Conservation (phyloP, 805 yeast genomes). For the Hanseniaspora meyeri region DNA sequence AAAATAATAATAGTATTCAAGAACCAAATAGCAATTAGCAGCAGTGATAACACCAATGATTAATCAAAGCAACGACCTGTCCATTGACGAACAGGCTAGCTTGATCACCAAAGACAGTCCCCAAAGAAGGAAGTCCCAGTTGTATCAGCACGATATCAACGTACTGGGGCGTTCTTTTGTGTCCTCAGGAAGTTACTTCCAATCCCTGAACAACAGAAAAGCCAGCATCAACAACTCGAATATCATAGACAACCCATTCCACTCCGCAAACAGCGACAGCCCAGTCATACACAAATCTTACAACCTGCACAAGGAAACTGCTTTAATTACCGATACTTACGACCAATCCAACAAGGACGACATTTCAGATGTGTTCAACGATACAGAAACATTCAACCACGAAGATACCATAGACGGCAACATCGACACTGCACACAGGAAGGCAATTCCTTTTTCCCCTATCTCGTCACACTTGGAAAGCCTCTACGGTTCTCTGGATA, state of each 20-base stretch:
- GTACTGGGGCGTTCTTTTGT: conserved; percentile 9
- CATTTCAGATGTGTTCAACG: conserved; percentile 15
- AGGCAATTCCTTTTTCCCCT: neutral
- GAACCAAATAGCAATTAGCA: too few species aligned
- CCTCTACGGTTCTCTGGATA: neutral
- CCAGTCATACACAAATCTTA: conserved; percentile 21
- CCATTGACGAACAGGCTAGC: neutral
- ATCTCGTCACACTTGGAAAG: conserved; percentile 1
- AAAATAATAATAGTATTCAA: neutral
- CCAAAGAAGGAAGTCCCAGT: neutral
- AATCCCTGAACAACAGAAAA: neutral
- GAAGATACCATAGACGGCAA: neutral
- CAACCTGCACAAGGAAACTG: conserved; percentile 26
- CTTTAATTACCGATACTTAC: conserved; percentile 21
- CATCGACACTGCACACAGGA: neutral
- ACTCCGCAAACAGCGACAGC: neutral
- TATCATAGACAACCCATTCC: conserved; percentile 4
- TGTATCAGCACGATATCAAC: conserved; percentile 2
- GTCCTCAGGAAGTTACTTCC: conserved; percentile 7
- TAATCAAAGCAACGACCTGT: neutral
- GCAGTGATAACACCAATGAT: neutral
- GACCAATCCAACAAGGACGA: conserved; percentile 16
- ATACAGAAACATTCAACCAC: conserved; percentile 12
- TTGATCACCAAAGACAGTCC: neutral
- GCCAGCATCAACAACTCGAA: neutral